Base-by-base conservation (phyloP, 2,329 filamentous ascomycete species). In the Purpureocillium takamizusanense region DNA sequence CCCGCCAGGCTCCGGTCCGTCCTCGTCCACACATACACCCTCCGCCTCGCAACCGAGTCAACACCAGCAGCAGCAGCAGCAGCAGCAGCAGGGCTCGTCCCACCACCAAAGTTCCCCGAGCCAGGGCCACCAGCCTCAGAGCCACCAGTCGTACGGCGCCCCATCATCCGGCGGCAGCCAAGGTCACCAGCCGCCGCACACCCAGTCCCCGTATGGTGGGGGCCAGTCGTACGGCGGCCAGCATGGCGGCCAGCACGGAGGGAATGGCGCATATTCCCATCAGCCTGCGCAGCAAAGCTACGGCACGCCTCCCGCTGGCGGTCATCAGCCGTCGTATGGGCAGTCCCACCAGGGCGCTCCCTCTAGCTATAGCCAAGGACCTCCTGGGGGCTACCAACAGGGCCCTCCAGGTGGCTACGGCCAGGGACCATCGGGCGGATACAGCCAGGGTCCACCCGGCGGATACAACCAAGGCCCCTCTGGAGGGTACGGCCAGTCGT, bases 1-100 rank as follows among this genome's bases (percentile, higher is more conserved):
- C 14, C 60, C 62, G 9, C 52, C 57, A 10, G 53, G 56, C 13
- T 51, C 49, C 21, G 39, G 50, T 30, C 49, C 53, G 23, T 47
- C 46, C 17, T 49, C 55, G 28, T 54, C 55, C 32, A 44, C 45
- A 18, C 44, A 43, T 17, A 49, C 48, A 30, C 42, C 47, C 11
- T 41, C 51, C 21, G 46, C 51, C 39, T 45, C 53, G 23, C 55
- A 56, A n/a, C 46, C 53, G 35, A 59, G 38, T 31, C 50, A 57
- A 18, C 51, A 54, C 7, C 49, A 55, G 43, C 39, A 44, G n/a
- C 47, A 56, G 17, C 47, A 52, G 4, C 48, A 55, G 44, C 38
- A 44, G 17, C 47, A 46, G 39, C 37, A 50, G 54, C 44, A 48
- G 13, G 46, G 39, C 46, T 27, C 49, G 10, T 43, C 49, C 31